Conservation (phyloP, 371 early-diverging fungal species). For the Mortierella sp. region DNA sequence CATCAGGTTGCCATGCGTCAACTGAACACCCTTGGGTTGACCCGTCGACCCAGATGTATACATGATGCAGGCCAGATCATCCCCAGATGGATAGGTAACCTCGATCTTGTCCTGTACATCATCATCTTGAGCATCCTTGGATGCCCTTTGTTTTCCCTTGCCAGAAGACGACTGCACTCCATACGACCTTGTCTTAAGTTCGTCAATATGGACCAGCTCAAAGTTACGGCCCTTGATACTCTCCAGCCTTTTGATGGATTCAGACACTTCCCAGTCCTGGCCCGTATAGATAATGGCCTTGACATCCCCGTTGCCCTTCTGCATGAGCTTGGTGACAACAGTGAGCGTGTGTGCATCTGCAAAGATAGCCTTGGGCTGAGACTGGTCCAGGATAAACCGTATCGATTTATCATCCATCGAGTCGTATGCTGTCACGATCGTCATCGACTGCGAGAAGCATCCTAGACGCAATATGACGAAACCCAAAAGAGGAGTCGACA, state of each 20-base stretch:
- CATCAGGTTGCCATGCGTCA: conserved; percentile 80
- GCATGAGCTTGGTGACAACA: conserved; percentile 59
- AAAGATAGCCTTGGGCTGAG: conserved; percentile 78
- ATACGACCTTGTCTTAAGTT: conserved; percentile 42
- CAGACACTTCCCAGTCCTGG: conserved; percentile 48
- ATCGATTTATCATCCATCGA: conserved; percentile 89
- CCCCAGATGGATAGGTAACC: conserved; percentile 60
- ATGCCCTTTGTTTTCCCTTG: conserved; percentile 21
- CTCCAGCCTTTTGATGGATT: conserved; percentile 38
- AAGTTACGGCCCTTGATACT: conserved; percentile 22
- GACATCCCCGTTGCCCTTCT: conserved; percentile 54
- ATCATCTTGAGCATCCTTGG: background rate
- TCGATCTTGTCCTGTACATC: conserved; percentile 15
- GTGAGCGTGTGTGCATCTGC: conserved; percentile 77
- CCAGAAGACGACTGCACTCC: background rate
- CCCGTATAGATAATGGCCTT: conserved; percentile 72
- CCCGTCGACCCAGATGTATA: conserved; percentile 94
- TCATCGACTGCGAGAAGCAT: conserved; percentile 74
- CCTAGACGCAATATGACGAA: conserved; percentile 46
- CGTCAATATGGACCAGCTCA: conserved; percentile 44
- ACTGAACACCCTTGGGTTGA: conserved; percentile 75
- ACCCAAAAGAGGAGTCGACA: too few relatives aligned
- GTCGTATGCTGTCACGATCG: conserved; percentile 90
- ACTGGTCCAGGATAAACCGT: conserved; percentile 74
- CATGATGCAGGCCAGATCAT: conserved; percentile 88